Percentiles rank a stretch among this genome's conserved stretches.
Conservation (phyloP, 2,329 filamentous ascomycete species). For the Aspergillus sp. region DNA sequence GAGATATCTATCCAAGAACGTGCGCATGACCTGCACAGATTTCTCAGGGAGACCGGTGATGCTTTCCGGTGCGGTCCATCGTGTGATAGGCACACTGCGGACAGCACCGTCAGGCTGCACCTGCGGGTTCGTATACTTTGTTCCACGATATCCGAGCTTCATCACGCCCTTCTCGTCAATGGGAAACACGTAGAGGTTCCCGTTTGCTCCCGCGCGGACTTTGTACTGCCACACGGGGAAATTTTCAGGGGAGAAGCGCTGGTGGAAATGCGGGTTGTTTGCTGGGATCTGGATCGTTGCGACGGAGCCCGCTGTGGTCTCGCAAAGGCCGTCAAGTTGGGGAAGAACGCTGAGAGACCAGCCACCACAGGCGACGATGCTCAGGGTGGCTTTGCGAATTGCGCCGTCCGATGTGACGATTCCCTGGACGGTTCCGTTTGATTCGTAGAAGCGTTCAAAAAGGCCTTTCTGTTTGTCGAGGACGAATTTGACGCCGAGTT, state of each 20-base stretch:
- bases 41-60: slow-evolving; percentile 20
- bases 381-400: slow-evolving; percentile 25
- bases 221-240: slow-evolving; percentile 44
- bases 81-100: slow-evolving; percentile 37
- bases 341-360: slow-evolving; percentile 42
- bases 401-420: slow-evolving; percentile 35
- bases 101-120: slow-evolving; percentile 29
- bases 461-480: slow-evolving; percentile 24
- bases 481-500: slow-evolving; percentile 38
- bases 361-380: slow-evolving; percentile 38
- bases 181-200: slow-evolving; percentile 46
- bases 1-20: slow-evolving; percentile 36
- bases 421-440: slow-evolving; percentile 22
- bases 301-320: slow-evolving; percentile 45
- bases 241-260: slow-evolving; percentile 35
- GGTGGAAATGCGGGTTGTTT: slow-evolving; percentile 28
- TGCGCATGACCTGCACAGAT: slow-evolving; percentile 19
- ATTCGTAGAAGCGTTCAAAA: slow-evolving; percentile 4
- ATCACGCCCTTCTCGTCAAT: slow-evolving; percentile 38
- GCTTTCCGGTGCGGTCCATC: slow-evolving; percentile 21
- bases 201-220: slow-evolving; percentile 28
- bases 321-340: slow-evolving; percentile 36
- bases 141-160: slow-evolving; percentile 47
- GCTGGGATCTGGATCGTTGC: slow-evolving; percentile 43
- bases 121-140: slow-evolving; percentile 45